Percentiles rank a stretch among this genome's conserved stretches.
Conservation (phyloP, 345 rosid genomes). For the Eucalyptus cloeziana region DNA sequence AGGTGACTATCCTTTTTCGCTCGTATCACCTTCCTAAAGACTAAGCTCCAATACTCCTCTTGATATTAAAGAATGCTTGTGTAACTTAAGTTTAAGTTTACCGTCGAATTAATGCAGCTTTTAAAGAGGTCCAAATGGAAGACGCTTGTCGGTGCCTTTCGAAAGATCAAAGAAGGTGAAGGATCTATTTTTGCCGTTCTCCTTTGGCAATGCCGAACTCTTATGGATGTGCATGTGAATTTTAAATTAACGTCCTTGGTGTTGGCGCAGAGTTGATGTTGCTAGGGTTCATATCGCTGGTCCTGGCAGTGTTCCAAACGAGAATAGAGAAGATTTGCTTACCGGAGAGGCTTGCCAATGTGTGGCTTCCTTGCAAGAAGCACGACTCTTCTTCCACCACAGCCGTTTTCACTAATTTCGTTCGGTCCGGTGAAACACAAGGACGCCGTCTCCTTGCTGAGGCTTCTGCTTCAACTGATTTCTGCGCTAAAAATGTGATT, state of each 20-base stretch:
- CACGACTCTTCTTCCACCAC: background rate
- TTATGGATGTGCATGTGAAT: background rate
- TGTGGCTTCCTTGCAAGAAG: conserved; percentile 45
- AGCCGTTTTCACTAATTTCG: background rate
- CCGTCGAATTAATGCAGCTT: conserved; percentile 8
- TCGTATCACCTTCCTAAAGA: no score
- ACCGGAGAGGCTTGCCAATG: conserved; percentile 22
- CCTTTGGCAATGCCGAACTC: background rate
- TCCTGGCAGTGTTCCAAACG: conserved; percentile 48
- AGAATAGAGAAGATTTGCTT: conserved; percentile 42
- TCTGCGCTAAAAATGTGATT: conserved; percentile 20
- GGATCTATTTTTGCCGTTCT: background rate
- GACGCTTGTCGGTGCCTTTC: conserved; percentile 64
- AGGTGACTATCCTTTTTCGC: no score
- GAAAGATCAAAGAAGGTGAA: conserved; percentile 75
- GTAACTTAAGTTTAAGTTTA: background rate
- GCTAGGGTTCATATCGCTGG: conserved; percentile 73
- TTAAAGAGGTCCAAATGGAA: conserved; percentile 31
- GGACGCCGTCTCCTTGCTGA: conserved; percentile 46
- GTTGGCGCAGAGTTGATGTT: conserved; percentile 66
- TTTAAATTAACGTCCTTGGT: background rate
- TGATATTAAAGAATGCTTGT: no score
- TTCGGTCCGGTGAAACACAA: background rate
- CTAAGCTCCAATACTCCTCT: no score
- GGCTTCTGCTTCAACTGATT: background rate